A percentile compares a stretch with the other conserved stretches of the same genome.
Conservation (phyloP, 257 asterid genomes). For the Nicotiana knightiana region DNA sequence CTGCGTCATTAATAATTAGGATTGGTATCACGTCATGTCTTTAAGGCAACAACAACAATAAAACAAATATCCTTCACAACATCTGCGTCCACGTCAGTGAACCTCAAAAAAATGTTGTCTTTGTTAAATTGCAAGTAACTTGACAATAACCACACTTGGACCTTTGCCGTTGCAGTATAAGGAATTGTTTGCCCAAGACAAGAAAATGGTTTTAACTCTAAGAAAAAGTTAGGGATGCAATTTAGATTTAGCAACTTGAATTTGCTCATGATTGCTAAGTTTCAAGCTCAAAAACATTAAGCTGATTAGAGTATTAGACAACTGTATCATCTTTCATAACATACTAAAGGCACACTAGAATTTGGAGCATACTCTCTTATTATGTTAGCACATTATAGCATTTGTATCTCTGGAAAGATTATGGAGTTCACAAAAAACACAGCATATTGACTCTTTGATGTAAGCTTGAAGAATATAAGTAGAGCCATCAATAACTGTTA, state of each 20-base stretch:
- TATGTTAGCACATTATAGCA: not conserved
- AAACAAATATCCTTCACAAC: not conserved
- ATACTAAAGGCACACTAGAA: not conserved
- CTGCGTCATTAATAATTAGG: conserved; percentile 69
- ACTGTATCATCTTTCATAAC: not conserved
- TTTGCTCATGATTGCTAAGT: not conserved
- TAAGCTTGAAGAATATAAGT: not conserved
- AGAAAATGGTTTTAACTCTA: not conserved
- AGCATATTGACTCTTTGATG: not conserved
- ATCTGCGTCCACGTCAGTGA: not conserved
- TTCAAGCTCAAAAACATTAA: not conserved
- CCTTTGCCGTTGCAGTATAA: not conserved
- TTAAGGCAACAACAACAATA: not conserved
- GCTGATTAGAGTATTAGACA: not conserved
- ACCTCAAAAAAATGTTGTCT: not conserved
- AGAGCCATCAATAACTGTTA: not conserved
- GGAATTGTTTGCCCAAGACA: not conserved
- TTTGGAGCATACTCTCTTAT: not conserved
- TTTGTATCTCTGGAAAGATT: not conserved
- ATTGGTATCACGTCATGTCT: conserved; percentile 28
- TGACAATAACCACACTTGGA: no score
- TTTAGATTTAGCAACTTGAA: not conserved
- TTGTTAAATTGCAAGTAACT: not conserved
- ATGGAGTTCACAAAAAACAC: not conserved
- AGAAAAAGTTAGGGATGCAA: not conserved